Evolutionary conservation across 1,284 basidiomycete species (phyloP), one percentile per base, ranked within the genome.

Genomic region (Pholiota adiposa): DNA sequence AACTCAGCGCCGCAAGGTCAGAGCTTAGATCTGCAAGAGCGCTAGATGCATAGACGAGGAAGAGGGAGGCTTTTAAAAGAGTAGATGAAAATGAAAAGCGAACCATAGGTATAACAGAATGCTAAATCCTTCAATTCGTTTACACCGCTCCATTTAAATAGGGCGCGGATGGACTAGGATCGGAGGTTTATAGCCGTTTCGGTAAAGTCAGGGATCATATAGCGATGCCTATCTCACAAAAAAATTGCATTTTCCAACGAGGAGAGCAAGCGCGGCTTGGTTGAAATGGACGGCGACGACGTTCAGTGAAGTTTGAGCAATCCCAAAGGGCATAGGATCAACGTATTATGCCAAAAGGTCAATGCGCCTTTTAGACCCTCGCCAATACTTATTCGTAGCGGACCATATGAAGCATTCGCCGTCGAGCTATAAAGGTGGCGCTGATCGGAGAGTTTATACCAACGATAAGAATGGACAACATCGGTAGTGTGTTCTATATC

Each of bases 1-100:
- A 64, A 8, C 40, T 52, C 19, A 60, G 49, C 6, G 40, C 54
- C 5, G 60, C 54, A 1, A 66, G 43, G 16, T 54, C 51, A 31
- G 65, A 64, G 27, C 60, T 59, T 3, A 66, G 25, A 44, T 64
- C 59, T 18, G 62, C 60, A 23, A 25, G 27, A 23, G 41, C 53
- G 2, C 31, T 12, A 6, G 53, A 19, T 7, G 41, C 41, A 29
- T 23, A 57, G 11, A 34, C 9, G 25, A 19, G n/a, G 19, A 18
- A n/a, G 2, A 54, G 1, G 4, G 18, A 12, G 2, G 36, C 12
- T 31, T 23, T 40, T 3, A 14, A 46, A 2, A 25, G 18, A 16
- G 44, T 23, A 46, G 44, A 46, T 12, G 4, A 1, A 23, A 46
- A 23, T 16, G 44, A 46, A 14, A 27, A 46, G 44, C 18, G 23